Percentiles rank a stretch among this genome's conserved stretches.
These are phyloP conservation scores for Eutrema yunnanense DNA, from an alignment of 345 rosid species.

Conservation along the genomic window DNA sequence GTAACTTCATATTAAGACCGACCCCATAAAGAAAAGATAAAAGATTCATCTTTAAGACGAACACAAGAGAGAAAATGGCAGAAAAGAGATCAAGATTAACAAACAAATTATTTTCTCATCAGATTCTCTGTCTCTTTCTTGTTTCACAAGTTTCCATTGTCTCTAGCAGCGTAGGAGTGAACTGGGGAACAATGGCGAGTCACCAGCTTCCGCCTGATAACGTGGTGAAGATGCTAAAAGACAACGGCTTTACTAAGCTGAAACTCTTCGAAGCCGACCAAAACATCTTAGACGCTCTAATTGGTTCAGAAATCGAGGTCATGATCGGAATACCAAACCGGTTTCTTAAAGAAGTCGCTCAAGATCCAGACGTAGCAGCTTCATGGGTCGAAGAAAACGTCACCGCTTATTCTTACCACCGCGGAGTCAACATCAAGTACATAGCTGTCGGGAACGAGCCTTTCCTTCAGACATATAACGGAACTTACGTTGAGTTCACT, in stretches of 20 bases:
- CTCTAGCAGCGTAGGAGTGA: slow-evolving; percentile 39
- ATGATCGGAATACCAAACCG: slow-evolving; percentile 82
- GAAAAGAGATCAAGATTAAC: slow-evolving; percentile 4
- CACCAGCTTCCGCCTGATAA: slow-evolving; percentile 62
- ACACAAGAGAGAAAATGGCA: slow-evolving; percentile 10
- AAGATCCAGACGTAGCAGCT: slow-evolving; percentile 44
- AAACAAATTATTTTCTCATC: neutral
- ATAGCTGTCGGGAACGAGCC: slow-evolving; percentile 85
- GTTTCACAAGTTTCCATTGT: slow-evolving; percentile 15
- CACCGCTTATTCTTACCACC: slow-evolving; percentile 43
- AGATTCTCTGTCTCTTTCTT: slow-evolving; percentile 17
- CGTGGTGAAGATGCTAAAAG: slow-evolving; percentile 55
- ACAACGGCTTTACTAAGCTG: slow-evolving; percentile 55
- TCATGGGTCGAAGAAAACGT: slow-evolving; percentile 75
- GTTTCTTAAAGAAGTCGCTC: slow-evolving; percentile 48
- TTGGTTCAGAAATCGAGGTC: slow-evolving; percentile 64
- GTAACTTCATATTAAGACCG: neutral
- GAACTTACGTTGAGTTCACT: slow-evolving; percentile 38
- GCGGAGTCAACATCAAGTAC: slow-evolving; percentile 71
- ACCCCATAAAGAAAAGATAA: neutral
- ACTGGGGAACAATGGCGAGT: slow-evolving; percentile 80
- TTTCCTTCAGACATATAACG: slow-evolving; percentile 57
- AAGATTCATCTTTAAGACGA: neutral
- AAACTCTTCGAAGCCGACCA: slow-evolving; percentile 83
- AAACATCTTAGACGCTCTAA: slow-evolving; percentile 46